These are phyloP conservation scores for Papiliotrema terrestris DNA, from an alignment of 1,284 basidiomycete genomes.

Conservation along the genomic window DNA sequence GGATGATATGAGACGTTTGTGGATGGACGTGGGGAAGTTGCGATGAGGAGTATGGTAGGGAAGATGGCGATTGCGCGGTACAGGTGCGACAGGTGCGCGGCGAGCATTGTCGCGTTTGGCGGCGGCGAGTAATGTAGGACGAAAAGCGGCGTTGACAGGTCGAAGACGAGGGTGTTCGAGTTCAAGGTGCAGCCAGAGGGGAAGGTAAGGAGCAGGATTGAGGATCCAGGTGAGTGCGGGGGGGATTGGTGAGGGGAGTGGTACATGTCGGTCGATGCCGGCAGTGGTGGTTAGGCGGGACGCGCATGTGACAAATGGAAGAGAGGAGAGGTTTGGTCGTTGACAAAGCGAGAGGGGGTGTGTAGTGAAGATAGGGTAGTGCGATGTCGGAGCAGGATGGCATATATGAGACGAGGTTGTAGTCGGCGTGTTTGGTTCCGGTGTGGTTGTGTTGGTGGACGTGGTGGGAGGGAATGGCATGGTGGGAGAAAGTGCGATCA, in stretches of 20 bases:
- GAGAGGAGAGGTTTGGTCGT: neutral
- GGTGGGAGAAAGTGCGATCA: neutral
- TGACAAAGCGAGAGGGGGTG: neutral
- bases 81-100: neutral
- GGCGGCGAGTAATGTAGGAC: neutral
- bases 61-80: neutral
- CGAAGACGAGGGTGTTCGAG: neutral
- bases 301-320: neutral
- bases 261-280: neutral
- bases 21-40: neutral
- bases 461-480: neutral
- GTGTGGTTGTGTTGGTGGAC: neutral
- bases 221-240: neutral
- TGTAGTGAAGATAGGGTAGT: neutral
- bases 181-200: neutral
- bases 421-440: neutral
- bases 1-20: neutral
- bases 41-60: neutral
- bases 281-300: neutral
- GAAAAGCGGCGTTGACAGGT: neutral
- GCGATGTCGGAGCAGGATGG: neutral
- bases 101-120: neutral
- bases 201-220: neutral
- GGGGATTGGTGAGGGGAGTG: slow-evolving; percentile 4
- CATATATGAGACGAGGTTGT: neutral